Percentiles rank a stretch among this genome's conserved stretches.
Conservation (phyloP, 2,329 filamentous ascomycete genomes). For the Seiridium unicorne region DNA sequence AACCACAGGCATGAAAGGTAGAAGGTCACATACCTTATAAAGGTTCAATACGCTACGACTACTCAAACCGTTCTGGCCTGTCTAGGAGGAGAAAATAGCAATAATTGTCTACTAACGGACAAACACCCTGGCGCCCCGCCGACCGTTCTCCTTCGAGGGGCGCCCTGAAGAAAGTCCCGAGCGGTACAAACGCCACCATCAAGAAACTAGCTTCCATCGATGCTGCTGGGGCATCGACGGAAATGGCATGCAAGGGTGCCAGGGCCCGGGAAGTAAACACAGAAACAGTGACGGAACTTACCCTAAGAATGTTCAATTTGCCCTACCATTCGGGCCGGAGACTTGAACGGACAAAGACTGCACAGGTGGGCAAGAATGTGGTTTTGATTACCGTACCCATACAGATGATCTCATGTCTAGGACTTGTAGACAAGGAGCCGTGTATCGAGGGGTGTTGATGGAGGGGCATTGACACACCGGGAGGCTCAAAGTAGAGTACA, state of each 20-base stretch:
- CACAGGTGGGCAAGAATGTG: conserved; percentile 25
- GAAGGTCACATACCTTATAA: conserved; percentile 32
- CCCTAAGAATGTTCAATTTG: conserved; percentile 30
- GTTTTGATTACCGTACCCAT: conserved; percentile 28
- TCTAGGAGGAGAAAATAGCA: conserved; percentile 15
- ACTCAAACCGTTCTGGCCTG: conserved; percentile 10
- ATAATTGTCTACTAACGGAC: conserved; percentile 22
- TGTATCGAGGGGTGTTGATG: conserved; percentile 18
- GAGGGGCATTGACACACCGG: conserved; percentile 17
- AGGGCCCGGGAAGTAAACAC: conserved; percentile 14
- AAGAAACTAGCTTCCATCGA: conserved; percentile 12
- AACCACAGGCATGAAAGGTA: conserved; percentile 26
- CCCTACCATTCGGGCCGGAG: conserved; percentile 16
- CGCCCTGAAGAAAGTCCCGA: conserved; percentile 22
- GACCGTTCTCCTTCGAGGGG: conserved; percentile 23
- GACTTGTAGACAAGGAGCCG: conserved; percentile 18
- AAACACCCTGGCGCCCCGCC: conserved; percentile 15
- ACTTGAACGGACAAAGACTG: conserved; percentile 4
- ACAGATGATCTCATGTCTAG: conserved; percentile 23
- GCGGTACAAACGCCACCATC: conserved; percentile 24
- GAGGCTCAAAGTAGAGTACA: conserved; percentile 5
- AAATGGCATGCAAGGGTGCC: conserved; percentile 28
- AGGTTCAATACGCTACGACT: conserved; percentile 13
- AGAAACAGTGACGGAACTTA: conserved; percentile 23
- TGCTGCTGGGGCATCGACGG: conserved; percentile 1